Percentiles rank a stretch among this genome's conserved stretches.
Conservation (phyloP, 345 rosid species). For the Turnera subulata region DNA sequence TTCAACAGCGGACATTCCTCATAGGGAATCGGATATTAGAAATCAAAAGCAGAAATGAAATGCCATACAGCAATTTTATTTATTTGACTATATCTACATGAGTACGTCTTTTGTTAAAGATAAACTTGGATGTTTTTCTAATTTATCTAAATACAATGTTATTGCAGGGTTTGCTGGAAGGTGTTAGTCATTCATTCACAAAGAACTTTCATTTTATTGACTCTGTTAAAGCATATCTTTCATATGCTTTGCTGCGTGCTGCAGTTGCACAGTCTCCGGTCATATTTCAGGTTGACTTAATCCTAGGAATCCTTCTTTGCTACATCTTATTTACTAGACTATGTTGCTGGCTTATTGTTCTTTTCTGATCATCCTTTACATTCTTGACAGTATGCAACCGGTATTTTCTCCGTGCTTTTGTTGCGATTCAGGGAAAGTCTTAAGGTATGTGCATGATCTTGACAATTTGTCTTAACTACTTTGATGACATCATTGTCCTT, state of each 20-base stretch:
- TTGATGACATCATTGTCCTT: constrained; percentile 1
- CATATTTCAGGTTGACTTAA: constrained; percentile 78
- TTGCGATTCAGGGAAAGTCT: constrained; percentile 93
- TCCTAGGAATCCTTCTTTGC: constrained; percentile 8
- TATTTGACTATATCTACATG: background rate
- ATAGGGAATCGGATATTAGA: too few relatives aligned
- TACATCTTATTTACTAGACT: constrained; percentile 13
- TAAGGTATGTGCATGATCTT: constrained; percentile 55
- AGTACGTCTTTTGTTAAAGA: too few relatives aligned
- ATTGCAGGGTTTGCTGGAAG: constrained; percentile 87
- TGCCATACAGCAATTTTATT: too few relatives aligned
- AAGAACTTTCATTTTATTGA: constrained; percentile 95
- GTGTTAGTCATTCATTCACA: constrained; percentile 88
- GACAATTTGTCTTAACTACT: constrained; percentile 16
- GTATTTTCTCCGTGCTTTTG: constrained; percentile 89
- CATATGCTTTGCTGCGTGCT: constrained; percentile 92
- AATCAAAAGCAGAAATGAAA: too few relatives aligned
- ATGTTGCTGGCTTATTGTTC: constrained; percentile 16
- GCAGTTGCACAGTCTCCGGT: constrained; percentile 84
- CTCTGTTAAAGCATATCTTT: constrained; percentile 96
- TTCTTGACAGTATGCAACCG: constrained; percentile 88
- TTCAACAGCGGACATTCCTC: too few relatives aligned
- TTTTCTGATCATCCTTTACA: constrained; percentile 24
- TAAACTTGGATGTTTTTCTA: background rate
- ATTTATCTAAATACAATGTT: constrained; percentile 3